Base-by-base conservation (phyloP, 805 yeast species). In the Phaffomyces thermotolerans region DNA sequence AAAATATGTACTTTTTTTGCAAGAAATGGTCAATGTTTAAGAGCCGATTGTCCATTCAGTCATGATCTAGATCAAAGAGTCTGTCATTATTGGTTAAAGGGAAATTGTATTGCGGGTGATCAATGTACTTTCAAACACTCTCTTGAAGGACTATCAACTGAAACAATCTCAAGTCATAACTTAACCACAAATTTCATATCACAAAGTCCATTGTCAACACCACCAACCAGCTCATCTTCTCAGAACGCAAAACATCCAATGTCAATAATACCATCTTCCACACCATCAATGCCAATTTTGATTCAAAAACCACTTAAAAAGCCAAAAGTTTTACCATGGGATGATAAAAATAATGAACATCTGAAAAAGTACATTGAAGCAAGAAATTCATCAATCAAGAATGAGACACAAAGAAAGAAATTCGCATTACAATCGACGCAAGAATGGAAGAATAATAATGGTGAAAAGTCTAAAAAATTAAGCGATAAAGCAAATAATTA, bases 31-130 rank as follows among this genome's bases (percentile, higher is more conserved):
- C 56, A 59, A 17, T 72, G 77, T 42, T 51, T 68, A 12, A 62
- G 75, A 13, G 50, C 65, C 5, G 76, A 71, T 46, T 72, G 77
- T 54, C 62, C 62, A 45, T 72, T 69, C 44, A 60, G 71, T 41
- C 77, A 72, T 51, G 75, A 73, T 44, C 39, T 71, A 27, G 56
- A 67, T 2, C 51, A 60, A n/a, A 55, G 69, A 22, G 63, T 68
- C 8, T 72, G 77, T 45, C 58, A 72, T 25, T 73, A 66, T 51
- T 72, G 77, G 77, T 54, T 72, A 7, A 66, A 64, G 32, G 72
- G 73, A 2, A 54, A 58, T 10, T 72, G 77, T 47, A 40, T 66
- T 6, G 70, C 72, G 7, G 76, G 75, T 9, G 65, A 62, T 9
- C 43, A 46, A 3, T 72, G 77, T 50, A 51, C 53, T 32, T 72